A percentile compares a stretch with the other conserved stretches of the same genome.
Conservation (phyloP, 2,329 filamentous ascomycete species). For the Epichloe sp. region DNA sequence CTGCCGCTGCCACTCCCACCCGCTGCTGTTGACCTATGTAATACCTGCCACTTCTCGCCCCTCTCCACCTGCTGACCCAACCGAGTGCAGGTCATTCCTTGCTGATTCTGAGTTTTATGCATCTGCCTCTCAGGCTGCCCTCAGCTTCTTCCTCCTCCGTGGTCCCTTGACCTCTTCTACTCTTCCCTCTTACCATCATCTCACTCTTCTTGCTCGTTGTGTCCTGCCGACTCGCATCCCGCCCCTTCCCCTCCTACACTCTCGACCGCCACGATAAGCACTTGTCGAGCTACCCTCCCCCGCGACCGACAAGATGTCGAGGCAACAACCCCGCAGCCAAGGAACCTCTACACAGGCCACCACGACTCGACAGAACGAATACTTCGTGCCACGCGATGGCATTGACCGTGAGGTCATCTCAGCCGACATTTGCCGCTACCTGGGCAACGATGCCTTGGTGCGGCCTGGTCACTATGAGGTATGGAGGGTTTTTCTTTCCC, state of each 20-base stretch:
- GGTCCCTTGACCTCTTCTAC: not conserved
- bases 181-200: constrained; percentile 10
- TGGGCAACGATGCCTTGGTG: constrained; percentile 71
- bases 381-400: constrained; percentile 67
- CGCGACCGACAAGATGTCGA: constrained; percentile 21
- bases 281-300: constrained; percentile 5
- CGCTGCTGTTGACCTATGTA: no score
- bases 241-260: constrained; percentile 1
- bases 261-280: constrained; percentile 4
- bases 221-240: not conserved
- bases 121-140: constrained; percentile 13
- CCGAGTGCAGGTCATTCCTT: not conserved
- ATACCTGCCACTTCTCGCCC: not conserved
- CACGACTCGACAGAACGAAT: constrained; percentile 54
- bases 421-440: constrained; percentile 71
- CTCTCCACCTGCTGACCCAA: not conserved
- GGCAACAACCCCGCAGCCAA: constrained; percentile 24
- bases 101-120: not conserved
- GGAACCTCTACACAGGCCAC: constrained; percentile 21
- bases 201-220: constrained; percentile 8
- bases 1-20: not conserved
- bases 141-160: constrained; percentile 11
- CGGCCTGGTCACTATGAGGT: constrained; percentile 64
- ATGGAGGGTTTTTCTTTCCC: constrained; percentile 12
- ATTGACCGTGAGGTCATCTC: constrained; percentile 78